These are phyloP conservation scores for Suillus discolor DNA, from an alignment of 768 basidiomycete species.

Conservation along the genomic window DNA sequence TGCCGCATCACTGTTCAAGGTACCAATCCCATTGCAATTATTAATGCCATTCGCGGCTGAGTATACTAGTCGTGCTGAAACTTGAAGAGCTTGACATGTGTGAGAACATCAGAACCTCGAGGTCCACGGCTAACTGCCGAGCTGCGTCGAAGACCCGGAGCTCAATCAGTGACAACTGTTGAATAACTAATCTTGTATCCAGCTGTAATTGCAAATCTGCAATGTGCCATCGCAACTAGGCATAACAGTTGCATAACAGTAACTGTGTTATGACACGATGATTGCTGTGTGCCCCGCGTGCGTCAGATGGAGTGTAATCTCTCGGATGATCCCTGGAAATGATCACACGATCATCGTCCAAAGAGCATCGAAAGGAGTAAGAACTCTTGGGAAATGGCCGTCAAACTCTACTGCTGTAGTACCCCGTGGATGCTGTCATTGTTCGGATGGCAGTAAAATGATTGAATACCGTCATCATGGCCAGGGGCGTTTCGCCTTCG, in stretches of 20 bases:
- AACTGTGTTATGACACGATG: neutral
- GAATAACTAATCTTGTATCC: neutral
- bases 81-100: neutral
- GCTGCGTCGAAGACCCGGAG: neutral
- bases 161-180: neutral
- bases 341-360: neutral
- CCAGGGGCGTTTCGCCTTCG: neutral
- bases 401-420: neutral
- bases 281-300: neutral
- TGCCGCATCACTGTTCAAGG: neutral
- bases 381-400: neutral
- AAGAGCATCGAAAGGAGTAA: neutral
- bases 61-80: neutral
- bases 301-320: neutral
- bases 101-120: slow-evolving; percentile 1
- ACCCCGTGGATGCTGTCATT: no score
- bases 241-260: neutral
- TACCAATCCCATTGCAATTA: neutral
- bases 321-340: neutral
- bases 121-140: slow-evolving; percentile 1
- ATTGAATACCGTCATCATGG: neutral
- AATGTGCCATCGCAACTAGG: neutral
- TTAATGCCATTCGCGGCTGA: slow-evolving; percentile 1
- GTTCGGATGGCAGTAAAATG: neutral
- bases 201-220: neutral